Evolutionary conservation across 1,139 yeast genomes (phyloP).

Genomic region (Debaryomycetaceae sp.): DNA sequence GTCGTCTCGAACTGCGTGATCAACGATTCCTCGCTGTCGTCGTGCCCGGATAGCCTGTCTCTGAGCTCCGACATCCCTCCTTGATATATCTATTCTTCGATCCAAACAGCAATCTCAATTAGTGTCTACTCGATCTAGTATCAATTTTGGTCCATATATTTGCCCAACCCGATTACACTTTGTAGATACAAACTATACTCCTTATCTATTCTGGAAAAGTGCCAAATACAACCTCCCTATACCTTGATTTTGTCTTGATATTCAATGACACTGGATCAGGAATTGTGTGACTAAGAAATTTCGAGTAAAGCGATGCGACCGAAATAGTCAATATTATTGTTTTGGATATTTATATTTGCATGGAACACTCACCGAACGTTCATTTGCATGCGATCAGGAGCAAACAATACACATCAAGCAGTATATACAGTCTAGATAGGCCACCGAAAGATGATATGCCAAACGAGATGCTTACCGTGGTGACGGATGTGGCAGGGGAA

Average conservation of each 20-base stretch:
- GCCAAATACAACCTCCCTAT: too few species aligned
- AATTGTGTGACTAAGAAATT: not conserved
- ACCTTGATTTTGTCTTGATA: too few species aligned
- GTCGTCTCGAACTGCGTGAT: conserved; percentile 49
- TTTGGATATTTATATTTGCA: not conserved
- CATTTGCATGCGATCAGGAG: not conserved
- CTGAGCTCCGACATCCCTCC: conserved; percentile 11
- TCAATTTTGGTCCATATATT: not conserved
- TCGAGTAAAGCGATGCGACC: not conserved
- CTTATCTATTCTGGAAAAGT: too few species aligned
- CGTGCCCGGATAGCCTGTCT: conserved; percentile 17
- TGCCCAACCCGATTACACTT: too few species aligned
- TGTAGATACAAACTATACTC: too few species aligned
- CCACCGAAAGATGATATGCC: not conserved
- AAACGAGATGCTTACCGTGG: too few species aligned
- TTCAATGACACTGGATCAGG: not conserved
- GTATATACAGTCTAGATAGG: conserved; percentile 1
- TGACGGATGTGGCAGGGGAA: too few species aligned
- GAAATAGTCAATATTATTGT: not conserved
- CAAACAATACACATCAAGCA: not conserved
- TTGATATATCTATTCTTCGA: not conserved
- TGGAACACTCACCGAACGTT: not conserved
- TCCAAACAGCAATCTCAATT: not conserved
- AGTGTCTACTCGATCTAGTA: not conserved
- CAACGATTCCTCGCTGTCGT: conserved; percentile 45